Conservation (phyloP, 371 early-diverging fungal species). For the Entomophthora muscae region DNA sequence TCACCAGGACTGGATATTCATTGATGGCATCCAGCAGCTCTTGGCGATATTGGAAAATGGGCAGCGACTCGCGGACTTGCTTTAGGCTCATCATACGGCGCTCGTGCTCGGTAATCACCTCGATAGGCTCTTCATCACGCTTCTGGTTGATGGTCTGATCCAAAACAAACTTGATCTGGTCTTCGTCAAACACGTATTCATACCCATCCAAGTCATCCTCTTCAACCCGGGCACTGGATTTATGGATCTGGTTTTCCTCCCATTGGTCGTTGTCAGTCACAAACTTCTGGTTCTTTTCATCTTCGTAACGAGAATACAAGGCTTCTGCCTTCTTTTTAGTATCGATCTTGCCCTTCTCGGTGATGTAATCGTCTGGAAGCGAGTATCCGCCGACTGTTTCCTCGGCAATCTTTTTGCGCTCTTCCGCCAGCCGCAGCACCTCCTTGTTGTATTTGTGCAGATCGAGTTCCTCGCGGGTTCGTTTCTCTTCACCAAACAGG, state of each 20-base stretch:
- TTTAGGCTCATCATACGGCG: slow-evolving; percentile 61
- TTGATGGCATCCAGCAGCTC: slow-evolving; percentile 65
- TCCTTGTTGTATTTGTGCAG: slow-evolving; percentile 69
- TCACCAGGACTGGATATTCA: slow-evolving; percentile 69
- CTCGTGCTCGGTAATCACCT: slow-evolving; percentile 23
- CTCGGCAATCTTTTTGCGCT: slow-evolving; percentile 58
- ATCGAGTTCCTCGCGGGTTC: slow-evolving; percentile 57
- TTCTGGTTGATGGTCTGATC: slow-evolving; percentile 43
- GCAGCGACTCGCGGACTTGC: slow-evolving; percentile 79
- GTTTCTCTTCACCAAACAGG: slow-evolving; percentile 51
- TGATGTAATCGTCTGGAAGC: slow-evolving; percentile 74
- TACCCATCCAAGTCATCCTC: slow-evolving; percentile 37
- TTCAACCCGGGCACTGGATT: slow-evolving; percentile 29
- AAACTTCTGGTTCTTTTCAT: slow-evolving; percentile 40
- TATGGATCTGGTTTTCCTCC: slow-evolving; percentile 72
- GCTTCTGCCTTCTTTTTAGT: slow-evolving; percentile 76
- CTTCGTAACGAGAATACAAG: slow-evolving; percentile 77
- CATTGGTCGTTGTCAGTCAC: slow-evolving; percentile 88
- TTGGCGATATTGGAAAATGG: slow-evolving; percentile 73
- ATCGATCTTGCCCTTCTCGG: slow-evolving; percentile 86
- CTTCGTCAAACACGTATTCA: slow-evolving; percentile 91
- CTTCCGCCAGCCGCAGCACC: slow-evolving; percentile 61
- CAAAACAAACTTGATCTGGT: slow-evolving; percentile 79
- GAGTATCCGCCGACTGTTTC: slow-evolving; percentile 62
- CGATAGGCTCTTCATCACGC: slow-evolving; percentile 27